Evolutionary conservation across 2,329 filamentous ascomycete genomes (phyloP), one percentile per base, ranked within the genome.

Genomic region (Orbilia brochopaga): DNA sequence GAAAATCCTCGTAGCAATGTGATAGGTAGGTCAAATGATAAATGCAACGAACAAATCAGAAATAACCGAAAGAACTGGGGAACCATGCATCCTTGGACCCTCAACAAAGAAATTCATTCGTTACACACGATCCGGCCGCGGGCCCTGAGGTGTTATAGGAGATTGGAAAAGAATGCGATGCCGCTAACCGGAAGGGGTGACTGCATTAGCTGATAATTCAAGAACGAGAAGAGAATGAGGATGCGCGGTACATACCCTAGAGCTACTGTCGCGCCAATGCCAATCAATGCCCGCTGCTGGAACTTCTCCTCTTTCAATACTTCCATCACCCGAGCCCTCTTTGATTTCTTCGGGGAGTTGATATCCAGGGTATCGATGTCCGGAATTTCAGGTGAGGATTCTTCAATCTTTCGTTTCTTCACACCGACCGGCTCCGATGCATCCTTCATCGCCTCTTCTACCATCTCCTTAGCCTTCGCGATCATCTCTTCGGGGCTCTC

Each of bases 251-350:
- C 92, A 82, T 86, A 97, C 94, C 92, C 92, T 79, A 97, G 85
- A 65, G 90, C 91, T 79, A 97, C 84, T 52, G 91, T 94, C 66
- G 91, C 91, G 74, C 88, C 90, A 59, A 97, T 86, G 67, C 94
- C 93, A 74, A 96, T 85, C 73, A 96, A 82, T 52, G 94, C 91
- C 78, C 92, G 87, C 80, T 88, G 91, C 81, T 91, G 88, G 75
- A 97, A 91, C 78, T 88, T 90, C 81, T 95, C 89, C 81, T 91
- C 92, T 80, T 88, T 88, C 75, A 95, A 79, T 80, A 94, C 89
- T 50, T 90, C 85, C 78, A 70, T 70, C n/a, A 94, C 90, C 0
- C 91, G 78, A 13, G 81, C 79, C 77, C 80, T 89, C 83, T 88
- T 91, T 44, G 85, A 86, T 78, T 89, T 91, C 86, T 97, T 97